phyloP scores from a whole-genome alignment of 768 basidiomycete species.

The Chiua virens region DNA sequence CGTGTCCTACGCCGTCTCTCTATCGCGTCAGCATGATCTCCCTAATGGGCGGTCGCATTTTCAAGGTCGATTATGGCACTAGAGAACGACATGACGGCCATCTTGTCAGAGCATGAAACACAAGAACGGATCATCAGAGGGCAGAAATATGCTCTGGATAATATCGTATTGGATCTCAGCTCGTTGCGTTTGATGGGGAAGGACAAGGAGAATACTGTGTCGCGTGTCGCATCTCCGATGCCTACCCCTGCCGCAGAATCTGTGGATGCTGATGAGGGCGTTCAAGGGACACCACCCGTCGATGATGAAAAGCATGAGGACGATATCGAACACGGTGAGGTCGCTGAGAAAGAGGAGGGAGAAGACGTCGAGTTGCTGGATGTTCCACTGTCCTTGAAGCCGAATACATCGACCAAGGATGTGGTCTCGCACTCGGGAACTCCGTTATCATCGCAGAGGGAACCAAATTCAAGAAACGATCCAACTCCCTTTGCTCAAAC shows the following conservation, averaged over 20 bases:
- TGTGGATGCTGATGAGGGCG: conserved; percentile 24
- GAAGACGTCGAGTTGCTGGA: conserved; percentile 37
- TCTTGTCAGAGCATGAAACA: conserved; percentile 70
- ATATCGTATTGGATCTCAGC: conserved; percentile 60
- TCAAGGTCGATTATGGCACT: conserved; percentile 63
- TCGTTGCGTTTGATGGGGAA: conserved; percentile 68
- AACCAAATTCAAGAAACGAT: conserved; percentile 17
- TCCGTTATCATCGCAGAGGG: conserved; percentile 26
- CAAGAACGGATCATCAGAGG: conserved; percentile 65
- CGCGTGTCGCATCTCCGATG: conserved; percentile 39
- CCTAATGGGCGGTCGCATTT: conserved; percentile 1
- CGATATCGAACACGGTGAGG: conserved; percentile 44
- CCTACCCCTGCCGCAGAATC: conserved; percentile 52
- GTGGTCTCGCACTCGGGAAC: conserved; percentile 36
- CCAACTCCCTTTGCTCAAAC: conserved; percentile 22
- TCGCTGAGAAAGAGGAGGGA: conserved; percentile 37
- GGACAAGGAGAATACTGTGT: conserved; percentile 51
- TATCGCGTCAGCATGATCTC: background rate
- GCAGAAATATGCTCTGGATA: conserved; percentile 68
- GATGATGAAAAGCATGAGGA: conserved; percentile 39
- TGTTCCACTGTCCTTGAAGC: conserved; percentile 24
- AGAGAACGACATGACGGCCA: conserved; percentile 78
- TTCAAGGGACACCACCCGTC: conserved; percentile 19
- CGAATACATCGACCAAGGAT: conserved; percentile 34
- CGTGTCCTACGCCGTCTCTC: conserved; percentile 30